These are phyloP conservation scores for Fusarium incarnatum DNA, from an alignment of 2,329 filamentous ascomycete species.

Conservation along the genomic window DNA sequence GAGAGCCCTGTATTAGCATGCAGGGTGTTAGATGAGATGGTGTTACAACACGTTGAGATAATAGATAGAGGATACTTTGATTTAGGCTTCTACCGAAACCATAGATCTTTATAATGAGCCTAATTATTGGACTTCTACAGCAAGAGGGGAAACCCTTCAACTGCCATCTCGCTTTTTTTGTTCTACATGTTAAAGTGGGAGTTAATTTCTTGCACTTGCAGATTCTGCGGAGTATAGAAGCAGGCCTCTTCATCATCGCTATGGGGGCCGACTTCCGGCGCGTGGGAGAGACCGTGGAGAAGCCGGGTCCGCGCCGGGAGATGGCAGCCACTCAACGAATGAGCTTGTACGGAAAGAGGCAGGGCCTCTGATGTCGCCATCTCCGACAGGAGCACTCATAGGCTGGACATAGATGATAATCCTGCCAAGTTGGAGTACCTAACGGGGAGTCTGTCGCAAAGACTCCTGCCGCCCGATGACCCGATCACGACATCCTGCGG, in stretches of 20 bases:
- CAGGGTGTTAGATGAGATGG: slow-evolving; percentile 1
- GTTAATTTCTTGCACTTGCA: neutral
- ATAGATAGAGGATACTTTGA: slow-evolving; percentile 6
- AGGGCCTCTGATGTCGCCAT: slow-evolving; percentile 41
- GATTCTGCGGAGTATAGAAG: neutral
- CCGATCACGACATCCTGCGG: slow-evolving; percentile 38
- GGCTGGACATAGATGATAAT: slow-evolving; percentile 8
- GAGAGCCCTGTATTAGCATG: slow-evolving; percentile 11
- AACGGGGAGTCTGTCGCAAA: slow-evolving; percentile 29
- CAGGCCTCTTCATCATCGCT: neutral
- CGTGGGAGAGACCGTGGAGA: slow-evolving; percentile 22
- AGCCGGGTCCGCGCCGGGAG: slow-evolving; percentile 6
- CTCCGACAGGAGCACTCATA: slow-evolving; percentile 17
- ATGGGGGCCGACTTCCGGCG: slow-evolving; percentile 44
- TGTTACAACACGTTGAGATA: slow-evolving; percentile 23
- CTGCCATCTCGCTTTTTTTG: neutral
- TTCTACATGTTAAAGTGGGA: neutral
- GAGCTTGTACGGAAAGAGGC: slow-evolving; percentile 24
- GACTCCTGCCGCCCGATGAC: slow-evolving; percentile 35
- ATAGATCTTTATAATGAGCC: neutral
- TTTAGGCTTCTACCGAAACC: neutral
- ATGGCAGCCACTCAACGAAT: slow-evolving; percentile 19
- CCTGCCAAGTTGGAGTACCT: neutral
- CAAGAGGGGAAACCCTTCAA: neutral
- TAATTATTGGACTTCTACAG: neutral